These are phyloP conservation scores for Anisodus acutangulus DNA, from an alignment of 257 asterid species.

Conservation along the genomic window DNA sequence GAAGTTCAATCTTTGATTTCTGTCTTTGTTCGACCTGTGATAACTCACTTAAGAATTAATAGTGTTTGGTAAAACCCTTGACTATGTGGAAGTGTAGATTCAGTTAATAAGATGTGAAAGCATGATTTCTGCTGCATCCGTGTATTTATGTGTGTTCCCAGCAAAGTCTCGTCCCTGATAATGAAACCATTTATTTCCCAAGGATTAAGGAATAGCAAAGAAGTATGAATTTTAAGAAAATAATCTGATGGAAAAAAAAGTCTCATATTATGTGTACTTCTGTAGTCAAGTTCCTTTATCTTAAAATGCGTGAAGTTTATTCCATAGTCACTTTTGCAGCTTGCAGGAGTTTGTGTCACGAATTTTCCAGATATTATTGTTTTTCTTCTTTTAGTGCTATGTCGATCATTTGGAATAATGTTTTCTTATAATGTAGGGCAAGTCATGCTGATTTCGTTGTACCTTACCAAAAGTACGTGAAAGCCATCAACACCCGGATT, in stretches of 20 bases:
- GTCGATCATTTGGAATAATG: neutral
- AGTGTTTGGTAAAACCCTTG: neutral
- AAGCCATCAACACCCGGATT: conserved; percentile 57
- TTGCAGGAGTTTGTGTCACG: neutral
- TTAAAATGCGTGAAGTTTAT: neutral
- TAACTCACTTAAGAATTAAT: neutral
- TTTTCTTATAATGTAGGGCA: conserved; percentile 54
- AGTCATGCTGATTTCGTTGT: conserved; percentile 76
- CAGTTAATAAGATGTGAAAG: neutral
- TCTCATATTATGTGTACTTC: neutral
- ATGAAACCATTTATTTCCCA: neutral
- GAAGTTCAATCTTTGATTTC: neutral
- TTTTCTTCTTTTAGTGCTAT: neutral
- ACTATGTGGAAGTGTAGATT: neutral
- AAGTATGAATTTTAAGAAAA: neutral
- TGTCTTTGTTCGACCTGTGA: neutral
- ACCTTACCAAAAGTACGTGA: conserved; percentile 72
- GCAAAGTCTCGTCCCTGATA: no score
- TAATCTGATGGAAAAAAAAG: neutral
- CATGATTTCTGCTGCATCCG: neutral
- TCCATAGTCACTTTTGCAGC: neutral
- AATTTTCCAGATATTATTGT: neutral
- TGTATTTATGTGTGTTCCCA: neutral
- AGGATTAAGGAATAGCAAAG: neutral
- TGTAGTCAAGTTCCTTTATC: neutral